phyloP scores from a whole-genome alignment of 2,329 filamentous ascomycete species.

The Talaromyces sp. region DNA sequence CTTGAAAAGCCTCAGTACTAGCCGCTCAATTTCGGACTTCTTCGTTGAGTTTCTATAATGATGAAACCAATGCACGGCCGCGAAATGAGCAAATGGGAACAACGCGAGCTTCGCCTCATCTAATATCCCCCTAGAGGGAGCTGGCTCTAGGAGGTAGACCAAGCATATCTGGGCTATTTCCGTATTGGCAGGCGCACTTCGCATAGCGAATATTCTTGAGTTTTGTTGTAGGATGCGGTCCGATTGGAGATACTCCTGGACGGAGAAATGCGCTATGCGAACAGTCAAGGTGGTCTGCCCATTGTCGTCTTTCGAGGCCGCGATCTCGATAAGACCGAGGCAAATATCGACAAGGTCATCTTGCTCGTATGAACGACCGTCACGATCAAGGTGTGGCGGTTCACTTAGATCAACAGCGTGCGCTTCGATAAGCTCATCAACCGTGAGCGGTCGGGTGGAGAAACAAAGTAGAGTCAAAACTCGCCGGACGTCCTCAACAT shows the following conservation, averaged over 20 bases:
- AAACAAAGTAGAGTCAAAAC: constrained; percentile 30
- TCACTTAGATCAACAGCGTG: constrained; percentile 27
- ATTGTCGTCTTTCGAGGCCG: neutral
- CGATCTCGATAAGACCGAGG: constrained; percentile 25
- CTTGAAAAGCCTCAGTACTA: constrained; percentile 7
- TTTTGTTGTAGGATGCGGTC: constrained; percentile 18
- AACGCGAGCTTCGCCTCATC: neutral
- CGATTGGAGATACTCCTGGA: constrained; percentile 36
- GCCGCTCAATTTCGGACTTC: neutral
- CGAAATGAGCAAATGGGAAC: constrained; percentile 7
- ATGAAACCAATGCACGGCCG: constrained; percentile 1
- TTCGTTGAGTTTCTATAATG: too few species aligned
- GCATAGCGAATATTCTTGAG: constrained; percentile 1
- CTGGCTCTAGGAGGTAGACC: constrained; percentile 8
- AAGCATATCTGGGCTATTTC: constrained; percentile 11
- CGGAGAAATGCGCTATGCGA: constrained; percentile 36
- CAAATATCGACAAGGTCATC: constrained; percentile 27
- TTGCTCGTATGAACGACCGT: constrained; percentile 14
- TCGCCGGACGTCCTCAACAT: constrained; percentile 24
- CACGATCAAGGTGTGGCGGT: constrained; percentile 11
- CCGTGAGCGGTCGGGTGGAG: constrained; percentile 23
- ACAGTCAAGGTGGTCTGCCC: constrained; percentile 5
- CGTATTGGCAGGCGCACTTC: neutral
- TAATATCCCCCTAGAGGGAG: neutral
- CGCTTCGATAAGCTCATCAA: constrained; percentile 28